Percentiles rank a stretch among this genome's conserved stretches.
Conservation (phyloP, 2,329 filamentous ascomycete genomes). For the Thermothelomyces thermophilus region DNA sequence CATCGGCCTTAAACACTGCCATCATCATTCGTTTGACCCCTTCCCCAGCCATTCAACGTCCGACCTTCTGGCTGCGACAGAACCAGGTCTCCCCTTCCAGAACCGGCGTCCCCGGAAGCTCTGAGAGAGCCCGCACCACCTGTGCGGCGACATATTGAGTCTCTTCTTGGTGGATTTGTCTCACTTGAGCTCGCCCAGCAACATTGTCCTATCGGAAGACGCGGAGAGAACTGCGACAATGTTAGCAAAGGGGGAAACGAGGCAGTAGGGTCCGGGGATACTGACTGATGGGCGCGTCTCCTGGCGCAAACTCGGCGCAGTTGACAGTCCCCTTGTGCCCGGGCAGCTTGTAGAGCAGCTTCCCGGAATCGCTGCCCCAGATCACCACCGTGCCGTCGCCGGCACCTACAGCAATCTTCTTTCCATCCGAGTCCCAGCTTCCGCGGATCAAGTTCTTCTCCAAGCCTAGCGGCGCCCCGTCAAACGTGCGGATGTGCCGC, state of each 20-base stretch:
- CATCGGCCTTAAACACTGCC: no score
- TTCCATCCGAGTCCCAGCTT: conserved; percentile 82
- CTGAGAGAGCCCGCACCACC: no score
- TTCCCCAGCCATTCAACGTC: no score
- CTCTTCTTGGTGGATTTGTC: conserved; percentile 15
- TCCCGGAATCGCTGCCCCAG: conserved; percentile 84
- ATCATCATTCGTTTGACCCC: no score
- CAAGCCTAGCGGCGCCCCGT: conserved; percentile 78
- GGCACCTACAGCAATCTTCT: conserved; percentile 80
- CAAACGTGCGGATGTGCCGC: conserved; percentile 78
- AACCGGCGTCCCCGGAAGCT: no score
- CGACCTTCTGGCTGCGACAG: no score
- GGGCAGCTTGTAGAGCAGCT: conserved; percentile 87
- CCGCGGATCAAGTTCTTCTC: conserved; percentile 89
- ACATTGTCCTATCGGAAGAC: conserved; percentile 79
- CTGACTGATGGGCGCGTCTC: conserved; percentile 81
- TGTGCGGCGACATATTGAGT: background rate
- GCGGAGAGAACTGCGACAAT: conserved; percentile 68
- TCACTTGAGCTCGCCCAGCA: conserved; percentile 75
- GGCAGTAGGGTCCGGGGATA: conserved; percentile 24
- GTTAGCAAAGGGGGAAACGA: conserved; percentile 30
- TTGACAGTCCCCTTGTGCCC: conserved; percentile 95
- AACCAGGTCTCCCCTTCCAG: no score
- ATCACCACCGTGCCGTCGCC: conserved; percentile 87
- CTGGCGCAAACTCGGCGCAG: conserved; percentile 83